Evolutionary conservation across 331 rosid genomes (phyloP).

Genomic region (Erythrophleum ivorense): DNA sequence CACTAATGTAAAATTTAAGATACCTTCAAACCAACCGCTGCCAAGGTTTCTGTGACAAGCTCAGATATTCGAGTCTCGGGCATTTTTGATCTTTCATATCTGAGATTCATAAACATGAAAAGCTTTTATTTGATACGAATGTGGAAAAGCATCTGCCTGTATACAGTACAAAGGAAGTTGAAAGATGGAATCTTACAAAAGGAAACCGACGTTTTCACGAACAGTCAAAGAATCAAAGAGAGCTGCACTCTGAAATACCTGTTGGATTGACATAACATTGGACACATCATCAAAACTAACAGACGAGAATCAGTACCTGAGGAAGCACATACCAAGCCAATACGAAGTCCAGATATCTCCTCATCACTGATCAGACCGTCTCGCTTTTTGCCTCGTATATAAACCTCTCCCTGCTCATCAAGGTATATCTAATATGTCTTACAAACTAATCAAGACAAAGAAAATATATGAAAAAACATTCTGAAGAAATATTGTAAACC

Average conservation of each 20-base stretch:
- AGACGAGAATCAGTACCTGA: too few relatives aligned
- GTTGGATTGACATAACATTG: slow-evolving; percentile 11
- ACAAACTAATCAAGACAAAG: too few relatives aligned
- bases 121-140: too few relatives aligned
- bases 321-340: slow-evolving; percentile 72
- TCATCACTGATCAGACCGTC: slow-evolving; percentile 87
- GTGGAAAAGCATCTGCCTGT: too few relatives aligned
- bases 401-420: slow-evolving; percentile 85
- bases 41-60: slow-evolving; percentile 81
- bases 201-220: slow-evolving; percentile 96
- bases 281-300: too few relatives aligned
- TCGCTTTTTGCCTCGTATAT: slow-evolving; percentile 82
- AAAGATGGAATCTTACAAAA: slow-evolving; percentile 68
- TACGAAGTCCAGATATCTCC: slow-evolving; percentile 83
- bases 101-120: too few relatives aligned
- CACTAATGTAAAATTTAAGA: slow-evolving; percentile 23
- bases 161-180: slow-evolving; percentile 23
- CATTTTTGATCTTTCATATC: slow-evolving; percentile 91
- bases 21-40: slow-evolving; percentile 92
- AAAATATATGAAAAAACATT: too few relatives aligned
- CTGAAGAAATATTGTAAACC: slow-evolving; percentile 48
- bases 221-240: slow-evolving; percentile 95
- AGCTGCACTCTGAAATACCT: slow-evolving; percentile 99
- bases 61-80: slow-evolving; percentile 66
- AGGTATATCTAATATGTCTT: too few relatives aligned